These are phyloP conservation scores for Salvia splendens DNA, from an alignment of 257 asterid species.

Conservation along the genomic window DNA sequence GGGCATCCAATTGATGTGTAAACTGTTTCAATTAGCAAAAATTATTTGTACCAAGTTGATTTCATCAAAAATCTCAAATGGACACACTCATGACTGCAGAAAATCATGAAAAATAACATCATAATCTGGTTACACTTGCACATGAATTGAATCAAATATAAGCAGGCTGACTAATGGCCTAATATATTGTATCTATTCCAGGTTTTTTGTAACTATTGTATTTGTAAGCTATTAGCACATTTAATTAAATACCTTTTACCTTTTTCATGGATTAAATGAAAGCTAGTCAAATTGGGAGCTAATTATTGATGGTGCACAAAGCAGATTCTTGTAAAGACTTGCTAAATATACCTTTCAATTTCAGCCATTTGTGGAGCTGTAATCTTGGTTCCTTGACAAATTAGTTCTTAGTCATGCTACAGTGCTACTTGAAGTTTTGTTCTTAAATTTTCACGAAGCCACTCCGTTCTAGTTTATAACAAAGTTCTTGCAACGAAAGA, in stretches of 20 bases:
- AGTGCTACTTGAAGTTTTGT: not conserved
- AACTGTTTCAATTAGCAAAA: slow-evolving; percentile 6
- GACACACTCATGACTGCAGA: slow-evolving; percentile 2
- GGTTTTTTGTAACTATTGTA: not conserved
- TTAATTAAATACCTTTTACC: not conserved
- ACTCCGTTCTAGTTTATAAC: not conserved
- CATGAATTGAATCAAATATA: not conserved
- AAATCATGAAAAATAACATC: not conserved
- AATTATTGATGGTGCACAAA: not conserved
- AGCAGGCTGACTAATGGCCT: too few relatives aligned
- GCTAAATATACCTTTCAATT: not conserved
- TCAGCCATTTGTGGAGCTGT: too few relatives aligned
- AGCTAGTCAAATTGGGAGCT: not conserved
- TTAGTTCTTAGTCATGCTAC: too few relatives aligned
- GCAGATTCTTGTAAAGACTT: not conserved
- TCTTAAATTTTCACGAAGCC: not conserved
- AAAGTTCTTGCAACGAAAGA: not conserved
- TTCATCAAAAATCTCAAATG: slow-evolving; percentile 22
- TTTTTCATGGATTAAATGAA: not conserved
- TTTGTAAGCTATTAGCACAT: not conserved
- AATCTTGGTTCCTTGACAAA: too few relatives aligned
- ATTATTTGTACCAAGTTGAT: not conserved
- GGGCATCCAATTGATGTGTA: not conserved
- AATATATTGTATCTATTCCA: too few relatives aligned
- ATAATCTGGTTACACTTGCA: not conserved